Conservation (phyloP, 805 yeast species). For the Suhomyces pyralidae region DNA sequence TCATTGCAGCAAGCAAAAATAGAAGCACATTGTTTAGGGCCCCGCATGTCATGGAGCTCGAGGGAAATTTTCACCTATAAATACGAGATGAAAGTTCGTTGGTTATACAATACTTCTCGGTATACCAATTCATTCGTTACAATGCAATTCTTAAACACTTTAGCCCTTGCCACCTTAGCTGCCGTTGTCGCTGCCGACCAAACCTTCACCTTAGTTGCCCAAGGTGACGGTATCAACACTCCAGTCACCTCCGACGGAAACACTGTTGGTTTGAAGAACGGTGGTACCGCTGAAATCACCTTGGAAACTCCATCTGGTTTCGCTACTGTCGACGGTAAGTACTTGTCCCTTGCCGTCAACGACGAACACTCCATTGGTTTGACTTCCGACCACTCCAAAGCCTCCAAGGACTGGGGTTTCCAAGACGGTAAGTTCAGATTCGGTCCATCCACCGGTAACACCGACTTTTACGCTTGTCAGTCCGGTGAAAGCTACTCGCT, state of each 20-base stretch:
- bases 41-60: background rate
- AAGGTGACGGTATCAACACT: slow-evolving; percentile 21
- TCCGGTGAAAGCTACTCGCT: slow-evolving; percentile 15
- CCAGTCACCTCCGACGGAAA: slow-evolving; percentile 15
- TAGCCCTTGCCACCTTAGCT: slow-evolving; percentile 22
- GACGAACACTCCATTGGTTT: slow-evolving; percentile 14
- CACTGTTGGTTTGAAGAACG: slow-evolving; percentile 8
- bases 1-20: background rate
- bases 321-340: slow-evolving; percentile 19
- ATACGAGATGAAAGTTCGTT: background rate
- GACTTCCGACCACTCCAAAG: slow-evolving; percentile 12
- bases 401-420: slow-evolving; percentile 27
- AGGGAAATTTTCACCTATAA: background rate
- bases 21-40: background rate
- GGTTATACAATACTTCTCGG: background rate
- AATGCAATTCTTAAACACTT: slow-evolving; percentile 13
- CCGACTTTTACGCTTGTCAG: slow-evolving; percentile 26
- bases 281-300: slow-evolving; percentile 16
- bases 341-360: slow-evolving; percentile 11
- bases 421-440: slow-evolving; percentile 25
- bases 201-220: slow-evolving; percentile 25
- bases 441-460: slow-evolving; percentile 12
- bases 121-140: background rate
- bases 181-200: slow-evolving; percentile 29
- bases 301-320: slow-evolving; percentile 33